These are phyloP conservation scores for Bjerkandera adusta DNA, from an alignment of 1,284 basidiomycete species.

Conservation along the genomic window DNA sequence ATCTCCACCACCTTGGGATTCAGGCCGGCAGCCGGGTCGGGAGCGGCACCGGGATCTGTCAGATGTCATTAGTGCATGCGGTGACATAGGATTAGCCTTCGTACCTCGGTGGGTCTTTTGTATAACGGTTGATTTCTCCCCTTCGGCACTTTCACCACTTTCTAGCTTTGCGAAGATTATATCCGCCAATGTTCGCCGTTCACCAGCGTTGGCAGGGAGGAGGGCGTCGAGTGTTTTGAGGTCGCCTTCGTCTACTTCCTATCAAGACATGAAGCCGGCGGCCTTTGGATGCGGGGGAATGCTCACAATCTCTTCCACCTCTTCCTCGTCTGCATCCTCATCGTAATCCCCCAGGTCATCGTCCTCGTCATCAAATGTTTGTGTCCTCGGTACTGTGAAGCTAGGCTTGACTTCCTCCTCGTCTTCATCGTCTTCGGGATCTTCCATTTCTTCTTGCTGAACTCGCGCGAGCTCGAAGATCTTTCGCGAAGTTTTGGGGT, in stretches of 20 bases:
- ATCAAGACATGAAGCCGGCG: constrained; percentile 13
- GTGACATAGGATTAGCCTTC: constrained; percentile 6
- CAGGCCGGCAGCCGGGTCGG: constrained; percentile 88
- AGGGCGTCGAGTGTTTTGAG: constrained; percentile 82
- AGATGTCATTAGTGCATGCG: neutral
- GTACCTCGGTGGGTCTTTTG: constrained; percentile 59
- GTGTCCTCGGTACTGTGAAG: constrained; percentile 32
- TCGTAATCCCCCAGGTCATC: constrained; percentile 49
- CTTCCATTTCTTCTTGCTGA: constrained; percentile 89
- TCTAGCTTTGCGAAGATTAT: constrained; percentile 93
- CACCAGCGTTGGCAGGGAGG: constrained; percentile 67
- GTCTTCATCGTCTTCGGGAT: constrained; percentile 49
- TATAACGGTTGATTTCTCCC: constrained; percentile 48
- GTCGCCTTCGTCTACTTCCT: constrained; percentile 91
- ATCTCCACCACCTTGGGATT: constrained; percentile 97
- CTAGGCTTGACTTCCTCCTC: constrained; percentile 38
- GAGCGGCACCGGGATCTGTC: constrained; percentile 58
- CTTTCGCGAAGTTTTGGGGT: constrained; percentile 83
- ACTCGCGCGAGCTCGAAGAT: constrained; percentile 92
- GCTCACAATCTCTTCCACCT: constrained; percentile 60
- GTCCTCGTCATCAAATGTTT: constrained; percentile 35
- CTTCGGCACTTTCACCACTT: constrained; percentile 53
- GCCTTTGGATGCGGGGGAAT: no score
- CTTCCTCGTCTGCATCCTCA: constrained; percentile 42
- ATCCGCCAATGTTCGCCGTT: constrained; percentile 88